phyloP scores from a whole-genome alignment of 495 filamentous ascomycete genomes.

The Tuber aestivum region DNA sequence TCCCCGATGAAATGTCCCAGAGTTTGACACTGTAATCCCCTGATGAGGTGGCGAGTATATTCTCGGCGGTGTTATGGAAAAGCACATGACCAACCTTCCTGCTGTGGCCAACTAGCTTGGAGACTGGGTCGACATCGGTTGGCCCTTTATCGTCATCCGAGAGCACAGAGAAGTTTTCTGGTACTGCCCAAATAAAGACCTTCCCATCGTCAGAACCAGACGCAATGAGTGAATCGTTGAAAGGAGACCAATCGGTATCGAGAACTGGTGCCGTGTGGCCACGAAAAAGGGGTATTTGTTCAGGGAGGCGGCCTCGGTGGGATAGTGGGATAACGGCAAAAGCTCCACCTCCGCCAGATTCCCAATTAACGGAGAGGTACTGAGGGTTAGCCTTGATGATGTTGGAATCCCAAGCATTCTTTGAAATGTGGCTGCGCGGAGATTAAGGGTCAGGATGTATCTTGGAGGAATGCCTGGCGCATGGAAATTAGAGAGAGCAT shows the following conservation, averaged over 20 bases:
- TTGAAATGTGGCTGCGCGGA: conserved; percentile 58
- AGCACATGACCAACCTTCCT: conserved; percentile 96
- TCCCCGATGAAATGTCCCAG: conserved; percentile 86
- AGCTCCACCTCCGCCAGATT: conserved; percentile 90
- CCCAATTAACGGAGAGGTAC: conserved; percentile 97
- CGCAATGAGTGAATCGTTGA: conserved; percentile 85
- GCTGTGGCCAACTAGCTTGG: conserved; percentile 70
- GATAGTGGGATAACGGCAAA: conserved; percentile 92
- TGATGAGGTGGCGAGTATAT: conserved; percentile 89
- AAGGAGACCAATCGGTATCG: conserved; percentile 98
- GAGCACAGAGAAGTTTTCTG: conserved; percentile 74
- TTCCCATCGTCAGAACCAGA: conserved; percentile 96
- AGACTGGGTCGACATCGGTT: conserved; percentile 70
- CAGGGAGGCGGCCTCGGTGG: conserved; percentile 81
- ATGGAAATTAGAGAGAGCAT: conserved; percentile 10
- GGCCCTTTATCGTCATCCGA: conserved; percentile 75
- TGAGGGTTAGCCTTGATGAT: conserved; percentile 95
- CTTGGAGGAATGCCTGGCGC: neutral
- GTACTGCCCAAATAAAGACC: conserved; percentile 93
- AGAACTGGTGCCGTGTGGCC: conserved; percentile 92
- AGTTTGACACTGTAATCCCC: conserved; percentile 93
- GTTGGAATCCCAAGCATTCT: conserved; percentile 99
- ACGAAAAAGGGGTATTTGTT: conserved; percentile 88
- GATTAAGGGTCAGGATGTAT: neutral
- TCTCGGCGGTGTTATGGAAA: conserved; percentile 94